Base-by-base conservation (phyloP, 2,329 filamentous ascomycete genomes). In the Fusarium temperatum region DNA sequence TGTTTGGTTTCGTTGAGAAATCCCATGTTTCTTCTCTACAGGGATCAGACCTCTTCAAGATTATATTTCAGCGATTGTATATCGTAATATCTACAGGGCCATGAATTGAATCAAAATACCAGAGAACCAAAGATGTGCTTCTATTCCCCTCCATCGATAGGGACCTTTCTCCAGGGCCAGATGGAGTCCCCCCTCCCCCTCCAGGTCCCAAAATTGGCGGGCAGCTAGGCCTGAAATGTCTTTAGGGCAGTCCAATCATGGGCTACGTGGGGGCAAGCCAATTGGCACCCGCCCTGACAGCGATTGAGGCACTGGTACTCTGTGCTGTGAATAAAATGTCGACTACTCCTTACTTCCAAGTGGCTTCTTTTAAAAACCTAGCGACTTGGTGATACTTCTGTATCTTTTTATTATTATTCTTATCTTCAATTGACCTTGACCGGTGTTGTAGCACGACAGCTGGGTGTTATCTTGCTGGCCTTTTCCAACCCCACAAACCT, bases 181-280 rank as follows among this genome's bases (percentile, higher is more conserved):
- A 73, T 73, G 70, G 69, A 69, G 68, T 50, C 24, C 41, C 35
- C 41, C 45, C 45, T 64, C 41, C 50, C 36, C 54, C 54, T 60
- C 63, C 50, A 66, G 42, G 63, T 58, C 61, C 50, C 63, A 75
- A 71, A 60, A 41, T 57, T 69, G 59, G 56, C 70, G 50, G 58
- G 71, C 59, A 47, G 59, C 70, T 74, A 75, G 57, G 44, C 75
- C 74, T 67, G 32, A 68, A 71, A 14, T 18, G 70, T 67, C 45
- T 39, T 55, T 75, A 63, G 74, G 60, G 63, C 57, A 70, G 50
- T 64, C 76, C 76, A 78, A 78, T 78, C 76, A 78, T 54, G 15
- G 15, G 39, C 69, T 54, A 26, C 66, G 68, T 73, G 75, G 75
- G 76, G 76, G 69, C 56, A 36, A 57, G 30, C 56, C 28, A 66